Percentiles rank a stretch among this genome's conserved stretches.
phyloP scores from a whole-genome alignment of 2,329 filamentous ascomycete species.

The Trichophyton simii region DNA sequence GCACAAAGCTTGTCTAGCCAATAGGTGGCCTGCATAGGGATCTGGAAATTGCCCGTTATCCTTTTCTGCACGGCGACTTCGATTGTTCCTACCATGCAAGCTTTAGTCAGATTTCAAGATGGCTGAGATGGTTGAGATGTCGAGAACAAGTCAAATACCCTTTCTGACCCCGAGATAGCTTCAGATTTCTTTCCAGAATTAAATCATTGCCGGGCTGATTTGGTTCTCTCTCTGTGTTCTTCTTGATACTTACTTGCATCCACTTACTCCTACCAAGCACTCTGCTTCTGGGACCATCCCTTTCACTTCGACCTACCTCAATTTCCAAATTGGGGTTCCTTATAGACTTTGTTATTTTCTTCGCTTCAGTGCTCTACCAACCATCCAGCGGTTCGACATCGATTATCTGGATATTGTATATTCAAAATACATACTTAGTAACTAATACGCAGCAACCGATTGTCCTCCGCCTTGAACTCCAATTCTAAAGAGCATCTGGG shows the following conservation, averaged over 20 bases:
- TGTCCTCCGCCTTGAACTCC: neutral
- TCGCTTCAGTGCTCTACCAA: neutral
- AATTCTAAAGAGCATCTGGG: neutral
- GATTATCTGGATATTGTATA: conserved; percentile 3
- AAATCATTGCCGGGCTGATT: conserved; percentile 7
- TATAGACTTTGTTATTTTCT: neutral
- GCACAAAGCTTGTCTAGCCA: neutral
- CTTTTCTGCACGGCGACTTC: conserved; percentile 6
- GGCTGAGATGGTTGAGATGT: neutral
- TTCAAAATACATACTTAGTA: conserved; percentile 2
- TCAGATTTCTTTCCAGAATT: neutral
- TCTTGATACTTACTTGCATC: conserved; percentile 1
- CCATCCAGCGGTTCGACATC: conserved; percentile 3
- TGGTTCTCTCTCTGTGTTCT: conserved; percentile 6
- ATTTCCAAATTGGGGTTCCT: neutral
- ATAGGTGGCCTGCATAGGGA: neutral
- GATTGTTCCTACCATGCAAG: neutral
- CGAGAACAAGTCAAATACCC: conserved; percentile 5
- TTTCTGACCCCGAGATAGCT: neutral
- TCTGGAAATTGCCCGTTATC: conserved; percentile 1
- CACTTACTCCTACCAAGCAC: neutral
- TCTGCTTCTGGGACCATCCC: neutral
- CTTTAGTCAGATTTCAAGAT: neutral
- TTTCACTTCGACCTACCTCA: neutral
- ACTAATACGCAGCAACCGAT: neutral